A percentile compares a stretch with the other conserved stretches of the same genome.
Conservation (phyloP, 2,329 filamentous ascomycete species). For the Gnomoniopsis smithogilvyi region DNA sequence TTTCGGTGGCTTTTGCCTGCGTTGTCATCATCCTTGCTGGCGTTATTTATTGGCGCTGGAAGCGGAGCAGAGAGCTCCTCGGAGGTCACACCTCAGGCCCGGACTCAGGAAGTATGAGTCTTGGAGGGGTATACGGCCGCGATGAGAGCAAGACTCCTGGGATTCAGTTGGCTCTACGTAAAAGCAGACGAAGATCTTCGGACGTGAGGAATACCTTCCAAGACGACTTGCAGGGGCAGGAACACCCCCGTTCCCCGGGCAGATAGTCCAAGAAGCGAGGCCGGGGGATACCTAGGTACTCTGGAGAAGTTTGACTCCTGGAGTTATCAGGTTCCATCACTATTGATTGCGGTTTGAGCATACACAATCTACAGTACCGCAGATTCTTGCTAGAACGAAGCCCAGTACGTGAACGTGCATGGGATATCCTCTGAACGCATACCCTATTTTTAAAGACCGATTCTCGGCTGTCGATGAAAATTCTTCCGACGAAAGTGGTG, state of each 20-base stretch:
- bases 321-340: too few relatives aligned
- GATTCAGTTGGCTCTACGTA: neutral
- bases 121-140: neutral
- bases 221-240: neutral
- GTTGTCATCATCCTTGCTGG: neutral
- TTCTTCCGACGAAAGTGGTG: too few relatives aligned
- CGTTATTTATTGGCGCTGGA: neutral
- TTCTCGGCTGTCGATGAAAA: too few relatives aligned
- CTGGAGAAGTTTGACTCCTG: too few relatives aligned
- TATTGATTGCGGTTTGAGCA: too few relatives aligned
- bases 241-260: neutral
- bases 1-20: neutral
- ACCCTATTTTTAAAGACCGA: too few relatives aligned
- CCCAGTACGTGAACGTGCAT: too few relatives aligned
- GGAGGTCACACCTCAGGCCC: neutral
- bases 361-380: too few relatives aligned
- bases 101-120: neutral
- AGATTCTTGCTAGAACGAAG: too few relatives aligned
- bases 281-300: too few relatives aligned
- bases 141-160: neutral
- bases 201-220: neutral
- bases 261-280: neutral
- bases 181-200: neutral
- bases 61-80: neutral
- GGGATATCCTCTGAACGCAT: too few relatives aligned